Evolutionary conservation across 1,284 basidiomycete genomes (phyloP).

Genomic region (Hortiboletus rubellus): DNA sequence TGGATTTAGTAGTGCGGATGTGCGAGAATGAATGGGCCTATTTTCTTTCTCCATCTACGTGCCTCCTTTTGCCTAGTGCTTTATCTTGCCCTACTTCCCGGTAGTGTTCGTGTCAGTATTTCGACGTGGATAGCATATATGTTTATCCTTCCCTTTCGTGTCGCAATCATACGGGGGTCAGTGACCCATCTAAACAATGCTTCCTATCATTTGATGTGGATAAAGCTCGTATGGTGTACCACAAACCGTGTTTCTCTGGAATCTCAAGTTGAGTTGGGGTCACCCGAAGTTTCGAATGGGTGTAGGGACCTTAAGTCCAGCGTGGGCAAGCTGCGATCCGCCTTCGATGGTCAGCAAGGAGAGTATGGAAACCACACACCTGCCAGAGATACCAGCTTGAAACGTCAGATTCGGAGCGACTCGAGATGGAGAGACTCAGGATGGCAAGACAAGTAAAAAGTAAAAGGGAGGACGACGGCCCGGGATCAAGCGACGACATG

Average conservation of each 20-base stretch:
- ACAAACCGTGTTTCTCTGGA: background rate
- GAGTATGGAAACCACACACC: background rate
- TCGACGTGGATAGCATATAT: background rate
- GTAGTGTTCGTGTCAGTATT: background rate
- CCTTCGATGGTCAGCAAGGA: background rate
- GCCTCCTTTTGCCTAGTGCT: background rate
- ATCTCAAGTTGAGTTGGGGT: background rate
- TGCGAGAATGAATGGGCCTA: background rate
- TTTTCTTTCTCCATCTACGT: background rate
- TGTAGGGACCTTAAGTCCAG: background rate
- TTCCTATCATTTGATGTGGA: background rate
- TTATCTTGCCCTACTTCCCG: background rate
- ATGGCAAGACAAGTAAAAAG: background rate
- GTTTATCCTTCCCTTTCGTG: background rate
- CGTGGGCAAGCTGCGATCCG: background rate
- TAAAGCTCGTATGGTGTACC: too few relatives aligned
- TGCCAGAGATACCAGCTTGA: too few relatives aligned
- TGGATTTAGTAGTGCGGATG: background rate
- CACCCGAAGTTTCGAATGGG: background rate
- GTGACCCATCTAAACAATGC: background rate
- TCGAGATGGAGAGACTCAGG: background rate
- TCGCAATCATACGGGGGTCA: background rate
- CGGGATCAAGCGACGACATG: background rate
- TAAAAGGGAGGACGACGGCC: too few relatives aligned
- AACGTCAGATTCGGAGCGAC: too few relatives aligned